These are phyloP conservation scores for Quercus dentata DNA, from an alignment of 306 rosid genomes.

Conservation along the genomic window DNA sequence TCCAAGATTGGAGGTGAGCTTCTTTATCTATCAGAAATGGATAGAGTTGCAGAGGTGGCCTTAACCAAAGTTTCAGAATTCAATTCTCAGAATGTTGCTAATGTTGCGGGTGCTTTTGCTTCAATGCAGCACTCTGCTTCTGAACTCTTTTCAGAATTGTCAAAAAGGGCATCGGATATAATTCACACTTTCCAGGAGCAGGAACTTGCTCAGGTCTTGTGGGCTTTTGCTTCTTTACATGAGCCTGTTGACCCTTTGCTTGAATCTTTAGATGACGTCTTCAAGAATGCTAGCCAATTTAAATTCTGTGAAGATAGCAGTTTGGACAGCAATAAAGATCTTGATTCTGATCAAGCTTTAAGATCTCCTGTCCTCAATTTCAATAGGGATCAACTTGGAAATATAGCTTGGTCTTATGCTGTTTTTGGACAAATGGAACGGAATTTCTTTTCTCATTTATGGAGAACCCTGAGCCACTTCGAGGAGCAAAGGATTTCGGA, in stretches of 20 bases:
- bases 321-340: slow-evolving; percentile 20
- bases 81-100: slow-evolving; percentile 89
- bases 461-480: slow-evolving; percentile 61
- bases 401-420: slow-evolving; percentile 89
- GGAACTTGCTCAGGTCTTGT: slow-evolving; percentile 87
- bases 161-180: slow-evolving; percentile 60
- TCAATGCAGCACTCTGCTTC: slow-evolving; percentile 89
- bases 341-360: slow-evolving; percentile 29
- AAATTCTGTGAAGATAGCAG: slow-evolving; percentile 32
- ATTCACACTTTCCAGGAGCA: slow-evolving; percentile 79
- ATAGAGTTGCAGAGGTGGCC: slow-evolving; percentile 87
- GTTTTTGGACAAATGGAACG: slow-evolving; percentile 73
- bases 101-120: slow-evolving; percentile 89
- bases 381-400: slow-evolving; percentile 72
- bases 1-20: slow-evolving; percentile 92
- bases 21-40: slow-evolving; percentile 90
- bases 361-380: slow-evolving; percentile 50
- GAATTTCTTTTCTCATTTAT: slow-evolving; percentile 57
- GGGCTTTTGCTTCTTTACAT: slow-evolving; percentile 88
- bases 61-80: slow-evolving; percentile 66
- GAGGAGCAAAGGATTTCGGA: slow-evolving; percentile 80
- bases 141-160: slow-evolving; percentile 65
- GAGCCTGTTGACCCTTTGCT: slow-evolving; percentile 62
- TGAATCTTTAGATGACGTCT: slow-evolving; percentile 63
- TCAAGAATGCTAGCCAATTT: slow-evolving; percentile 42